Percentiles rank a stretch among this genome's conserved stretches.
These are phyloP conservation scores for Sugiyamaella smithiae DNA, from an alignment of 805 yeast species.

Conservation along the genomic window DNA sequence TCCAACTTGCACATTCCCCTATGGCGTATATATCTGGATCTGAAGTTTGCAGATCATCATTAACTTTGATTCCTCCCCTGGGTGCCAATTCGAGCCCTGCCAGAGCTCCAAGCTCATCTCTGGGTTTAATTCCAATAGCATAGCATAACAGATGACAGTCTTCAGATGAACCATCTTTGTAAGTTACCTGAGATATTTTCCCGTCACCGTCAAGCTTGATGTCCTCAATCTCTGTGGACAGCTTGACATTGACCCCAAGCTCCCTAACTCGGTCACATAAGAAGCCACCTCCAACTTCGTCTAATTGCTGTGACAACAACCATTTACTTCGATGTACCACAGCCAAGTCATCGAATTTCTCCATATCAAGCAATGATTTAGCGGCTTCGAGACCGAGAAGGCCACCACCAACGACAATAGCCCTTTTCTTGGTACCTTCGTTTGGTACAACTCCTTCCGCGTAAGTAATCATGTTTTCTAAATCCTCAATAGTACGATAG, in stretches of 20 bases:
- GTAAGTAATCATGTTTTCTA: slow-evolving; percentile 8
- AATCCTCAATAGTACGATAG: slow-evolving; percentile 8
- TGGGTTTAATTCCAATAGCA: slow-evolving; percentile 22
- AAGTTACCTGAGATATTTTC: slow-evolving; percentile 29
- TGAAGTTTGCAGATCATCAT: slow-evolving; percentile 6
- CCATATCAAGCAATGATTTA: slow-evolving; percentile 37
- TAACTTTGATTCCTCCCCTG: slow-evolving; percentile 3
- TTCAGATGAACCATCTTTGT: slow-evolving; percentile 32
- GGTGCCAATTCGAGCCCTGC: neutral
- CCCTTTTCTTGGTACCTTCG: neutral
- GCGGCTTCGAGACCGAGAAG: slow-evolving; percentile 38
- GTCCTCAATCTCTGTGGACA: slow-evolving; percentile 49
- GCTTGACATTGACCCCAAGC: slow-evolving; percentile 52
- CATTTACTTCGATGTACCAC: slow-evolving; percentile 37
- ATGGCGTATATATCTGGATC: slow-evolving; percentile 8
- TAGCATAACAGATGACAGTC: slow-evolving; percentile 37
- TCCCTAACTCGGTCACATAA: slow-evolving; percentile 47
- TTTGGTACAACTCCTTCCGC: neutral
- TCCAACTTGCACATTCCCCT: slow-evolving; percentile 29
- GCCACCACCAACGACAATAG: slow-evolving; percentile 11
- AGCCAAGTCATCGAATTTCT: slow-evolving; percentile 31
- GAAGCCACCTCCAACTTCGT: slow-evolving; percentile 36
- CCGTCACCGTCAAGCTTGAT: slow-evolving; percentile 37
- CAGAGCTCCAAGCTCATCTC: slow-evolving; percentile 3
- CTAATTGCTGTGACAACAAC: slow-evolving; percentile 39